Conservation (phyloP, 345 rosid genomes). For the Syzygium aqueum region DNA sequence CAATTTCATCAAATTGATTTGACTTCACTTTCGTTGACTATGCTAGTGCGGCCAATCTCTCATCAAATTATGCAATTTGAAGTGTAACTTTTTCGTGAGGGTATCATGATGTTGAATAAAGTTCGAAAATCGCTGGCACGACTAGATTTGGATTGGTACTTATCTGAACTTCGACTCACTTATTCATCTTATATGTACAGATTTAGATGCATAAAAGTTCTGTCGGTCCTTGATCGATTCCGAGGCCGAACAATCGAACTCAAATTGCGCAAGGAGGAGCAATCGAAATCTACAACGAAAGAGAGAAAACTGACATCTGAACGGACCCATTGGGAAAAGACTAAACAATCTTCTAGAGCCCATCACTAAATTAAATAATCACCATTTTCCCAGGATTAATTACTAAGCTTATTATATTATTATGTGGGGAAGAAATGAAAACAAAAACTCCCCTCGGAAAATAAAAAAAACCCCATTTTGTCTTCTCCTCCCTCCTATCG, state of each 20-base stretch:
- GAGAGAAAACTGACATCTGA: not conserved
- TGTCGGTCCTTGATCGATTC: not conserved
- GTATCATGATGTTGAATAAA: rapidly evolving
- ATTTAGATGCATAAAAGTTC: not conserved
- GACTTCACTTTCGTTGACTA: not conserved
- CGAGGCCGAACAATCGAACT: not conserved
- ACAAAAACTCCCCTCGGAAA: not conserved
- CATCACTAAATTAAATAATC: not conserved
- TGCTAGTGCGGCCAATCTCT: not conserved
- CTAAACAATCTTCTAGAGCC: not conserved
- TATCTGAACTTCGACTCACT: not conserved
- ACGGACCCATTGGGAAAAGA: not conserved
- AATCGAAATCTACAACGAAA: not conserved
- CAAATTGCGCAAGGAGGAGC: not conserved
- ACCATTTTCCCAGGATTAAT: not conserved
- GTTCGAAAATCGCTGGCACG: not conserved
- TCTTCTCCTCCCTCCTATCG: not conserved
- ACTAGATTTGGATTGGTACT: not conserved
- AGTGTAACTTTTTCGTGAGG: not conserved
- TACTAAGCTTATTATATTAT: not conserved
- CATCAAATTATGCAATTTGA: not conserved
- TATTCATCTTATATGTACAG: not conserved
- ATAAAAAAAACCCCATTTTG: not conserved
- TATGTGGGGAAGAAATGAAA: not conserved
- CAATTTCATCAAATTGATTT: not conserved